These are phyloP conservation scores for Ophiosphaerella narmari DNA, from an alignment of 2,329 filamentous ascomycete species.

Conservation along the genomic window DNA sequence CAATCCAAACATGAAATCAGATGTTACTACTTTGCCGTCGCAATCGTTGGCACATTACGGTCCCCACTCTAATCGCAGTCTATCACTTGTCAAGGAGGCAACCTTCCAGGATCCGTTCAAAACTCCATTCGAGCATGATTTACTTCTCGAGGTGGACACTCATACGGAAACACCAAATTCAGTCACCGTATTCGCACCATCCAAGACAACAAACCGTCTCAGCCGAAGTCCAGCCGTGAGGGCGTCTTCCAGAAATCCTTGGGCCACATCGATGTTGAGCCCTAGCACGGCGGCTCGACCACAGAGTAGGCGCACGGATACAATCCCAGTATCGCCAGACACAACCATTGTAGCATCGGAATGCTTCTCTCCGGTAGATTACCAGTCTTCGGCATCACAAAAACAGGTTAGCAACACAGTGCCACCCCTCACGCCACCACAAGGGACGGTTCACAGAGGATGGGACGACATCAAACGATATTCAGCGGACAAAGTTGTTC, in stretches of 20 bases:
- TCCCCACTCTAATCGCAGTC: conserved; percentile 5
- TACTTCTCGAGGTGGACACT: conserved; percentile 34
- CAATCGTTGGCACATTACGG: conserved; percentile 30
- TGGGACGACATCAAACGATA: conserved; percentile 38
- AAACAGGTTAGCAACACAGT: neutral
- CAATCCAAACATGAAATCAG: conserved; percentile 19
- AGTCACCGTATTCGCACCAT: conserved; percentile 29
- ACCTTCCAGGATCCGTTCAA: conserved; percentile 22
- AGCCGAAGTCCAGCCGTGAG: neutral
- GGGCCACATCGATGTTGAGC: neutral
- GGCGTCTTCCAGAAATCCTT: neutral
- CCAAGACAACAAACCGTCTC: conserved; percentile 14
- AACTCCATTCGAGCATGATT: conserved; percentile 36
- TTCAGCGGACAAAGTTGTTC: conserved; percentile 7
- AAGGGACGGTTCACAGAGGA: conserved; percentile 19
- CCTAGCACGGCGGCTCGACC: neutral
- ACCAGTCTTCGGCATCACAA: neutral
- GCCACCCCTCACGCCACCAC: conserved; percentile 2
- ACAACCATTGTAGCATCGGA: neutral
- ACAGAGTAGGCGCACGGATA: conserved; percentile 3
- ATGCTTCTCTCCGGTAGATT: conserved; percentile 1
- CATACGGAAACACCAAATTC: conserved; percentile 36
- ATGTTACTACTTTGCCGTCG: conserved; percentile 21
- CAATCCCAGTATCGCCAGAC: conserved; percentile 5
- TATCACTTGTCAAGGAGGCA: conserved; percentile 12